Evolutionary conservation across 805 yeast species (phyloP), one percentile per base, ranked within the genome.

Genomic region (Kluyveromyces lactis): DNA sequence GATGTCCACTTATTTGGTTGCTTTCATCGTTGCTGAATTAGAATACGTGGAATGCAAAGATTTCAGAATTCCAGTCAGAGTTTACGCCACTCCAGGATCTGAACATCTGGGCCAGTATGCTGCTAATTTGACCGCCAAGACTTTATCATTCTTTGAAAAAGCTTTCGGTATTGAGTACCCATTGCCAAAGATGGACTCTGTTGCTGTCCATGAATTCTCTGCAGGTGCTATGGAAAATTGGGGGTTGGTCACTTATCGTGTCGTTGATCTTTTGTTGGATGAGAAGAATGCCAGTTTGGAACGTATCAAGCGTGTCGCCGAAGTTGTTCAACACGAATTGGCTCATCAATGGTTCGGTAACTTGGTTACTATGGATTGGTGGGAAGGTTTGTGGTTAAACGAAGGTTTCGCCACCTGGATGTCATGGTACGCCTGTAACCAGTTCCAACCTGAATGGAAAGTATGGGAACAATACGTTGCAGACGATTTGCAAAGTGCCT

Each of bases 281-380:
- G 86, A 84, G 46, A 73, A 75, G 50, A 73, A 73, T 52, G 77
- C 92, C 36, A 76, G 79, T 45, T 66, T 76, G 46, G 68, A 67
- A 43, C 73, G 81, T 48, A 75, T 77, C 58, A 79, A 77, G 58
- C 72, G 89, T 59, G 92, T 84, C 29, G 82, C 87, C 27, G 90
- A 84, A 56, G 92, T 84, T 36, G 87, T 84, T 33, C 85, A 81
- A 66, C 95, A 84, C 66, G 95, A 84, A 65, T 72, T 84, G 66
- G 92, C 94, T 36, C 95, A 84, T 62, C 95, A 84, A 67, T 84
- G 95, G 95, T 84, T 84, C 53, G 95, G 95, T 57, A 81, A 84
- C 62, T 70, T 84, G 63, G 94, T 84, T 44, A 84, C 95, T 40
- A 84, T 84, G 94, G 89, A 83, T 55, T 84, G 86, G 81, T 84